A percentile compares a stretch with the other conserved stretches of the same genome.
phyloP scores from a whole-genome alignment of 2,329 filamentous ascomycete species.

The Botrytis squamosa region DNA sequence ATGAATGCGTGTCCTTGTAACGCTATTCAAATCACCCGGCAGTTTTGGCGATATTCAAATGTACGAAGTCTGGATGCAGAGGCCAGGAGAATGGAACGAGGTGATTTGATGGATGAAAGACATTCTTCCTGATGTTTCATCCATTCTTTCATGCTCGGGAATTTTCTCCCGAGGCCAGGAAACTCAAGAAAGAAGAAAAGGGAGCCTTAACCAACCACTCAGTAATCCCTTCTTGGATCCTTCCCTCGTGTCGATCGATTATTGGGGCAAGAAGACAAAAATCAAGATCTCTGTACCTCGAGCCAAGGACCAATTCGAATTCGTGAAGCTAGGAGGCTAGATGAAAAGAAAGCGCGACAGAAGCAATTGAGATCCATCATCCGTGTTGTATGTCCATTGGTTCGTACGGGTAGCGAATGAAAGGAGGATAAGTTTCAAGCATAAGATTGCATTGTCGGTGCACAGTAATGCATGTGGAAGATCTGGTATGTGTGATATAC shows the following conservation, averaged over 20 bases:
- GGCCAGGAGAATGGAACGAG: not conserved
- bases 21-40: not conserved
- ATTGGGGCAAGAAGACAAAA: constrained; percentile 1
- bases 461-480: not conserved
- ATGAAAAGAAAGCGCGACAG: not conserved
- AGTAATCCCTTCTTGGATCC: not conserved
- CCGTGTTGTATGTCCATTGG: not conserved
- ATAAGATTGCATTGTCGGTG: constrained; percentile 5
- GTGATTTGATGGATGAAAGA: constrained; percentile 7
- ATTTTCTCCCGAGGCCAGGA: not conserved
- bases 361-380: not conserved
- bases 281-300: not conserved
- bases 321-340: not conserved
- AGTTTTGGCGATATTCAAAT: not conserved
- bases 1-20: not conserved
- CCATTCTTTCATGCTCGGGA: not conserved
- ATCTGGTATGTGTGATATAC: not conserved
- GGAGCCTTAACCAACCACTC: not conserved
- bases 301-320: not conserved
- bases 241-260: not conserved
- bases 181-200: not conserved
- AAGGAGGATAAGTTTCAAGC: not conserved
- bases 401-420: not conserved
- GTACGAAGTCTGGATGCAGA: not conserved
- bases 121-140: constrained; percentile 1